A percentile compares a stretch with the other conserved stretches of the same genome.
phyloP scores from a whole-genome alignment of 148 eudicot species.

The Hydrangea macrophylla region DNA sequence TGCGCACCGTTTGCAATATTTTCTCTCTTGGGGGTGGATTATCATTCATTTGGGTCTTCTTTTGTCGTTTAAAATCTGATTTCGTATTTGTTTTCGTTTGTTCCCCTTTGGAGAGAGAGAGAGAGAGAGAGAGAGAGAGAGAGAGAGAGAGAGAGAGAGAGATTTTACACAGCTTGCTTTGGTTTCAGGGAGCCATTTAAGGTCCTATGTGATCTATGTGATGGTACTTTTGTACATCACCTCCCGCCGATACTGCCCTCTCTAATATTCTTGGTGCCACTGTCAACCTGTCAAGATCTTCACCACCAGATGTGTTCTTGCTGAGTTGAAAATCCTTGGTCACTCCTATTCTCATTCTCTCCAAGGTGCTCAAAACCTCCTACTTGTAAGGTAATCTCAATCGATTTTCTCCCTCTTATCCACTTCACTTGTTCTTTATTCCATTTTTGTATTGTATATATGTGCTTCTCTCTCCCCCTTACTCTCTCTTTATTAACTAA shows the following conservation, averaged over 20 bases:
- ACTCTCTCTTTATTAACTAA: too few relatives aligned
- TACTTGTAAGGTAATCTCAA: constrained; percentile 64
- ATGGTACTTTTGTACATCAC: constrained; percentile 86
- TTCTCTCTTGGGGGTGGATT: too few relatives aligned
- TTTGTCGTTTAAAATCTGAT: too few relatives aligned
- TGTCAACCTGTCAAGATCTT: constrained; percentile 78
- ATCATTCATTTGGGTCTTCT: too few relatives aligned
- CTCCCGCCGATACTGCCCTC: constrained; percentile 58
- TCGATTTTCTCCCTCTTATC: background rate
- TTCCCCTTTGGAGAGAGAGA: too few relatives aligned
- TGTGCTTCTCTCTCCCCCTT: too few relatives aligned
- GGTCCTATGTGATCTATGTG: constrained; percentile 84
- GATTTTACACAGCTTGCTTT: constrained; percentile 69
- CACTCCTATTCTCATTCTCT: constrained; percentile 47
- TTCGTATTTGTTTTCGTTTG: too few relatives aligned
- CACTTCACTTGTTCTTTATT: background rate
- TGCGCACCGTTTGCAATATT: too few relatives aligned
- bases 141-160: constrained; percentile 51
- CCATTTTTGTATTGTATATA: too few relatives aligned
- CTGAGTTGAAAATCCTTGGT: constrained; percentile 72
- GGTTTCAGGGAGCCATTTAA: constrained; percentile 88
- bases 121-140: too few relatives aligned
- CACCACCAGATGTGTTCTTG: constrained; percentile 84
- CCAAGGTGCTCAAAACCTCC: constrained; percentile 49
- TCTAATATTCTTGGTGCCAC: constrained; percentile 49